Evolutionary conservation across 2,329 filamentous ascomycete species (phyloP).

Genomic region (Coniella lustricola): DNA sequence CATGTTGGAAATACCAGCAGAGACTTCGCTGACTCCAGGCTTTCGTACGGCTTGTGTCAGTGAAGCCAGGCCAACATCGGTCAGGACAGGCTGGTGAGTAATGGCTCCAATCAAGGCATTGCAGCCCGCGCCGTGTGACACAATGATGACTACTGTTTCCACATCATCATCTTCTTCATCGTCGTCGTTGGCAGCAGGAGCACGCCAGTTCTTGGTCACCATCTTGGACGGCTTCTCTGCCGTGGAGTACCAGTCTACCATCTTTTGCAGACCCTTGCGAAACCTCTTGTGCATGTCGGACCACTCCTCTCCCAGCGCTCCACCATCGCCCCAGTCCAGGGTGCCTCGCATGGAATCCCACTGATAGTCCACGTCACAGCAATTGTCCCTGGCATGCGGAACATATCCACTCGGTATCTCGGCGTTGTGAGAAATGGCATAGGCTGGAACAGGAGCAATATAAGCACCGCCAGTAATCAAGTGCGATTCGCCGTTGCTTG

Average conservation of each 20-base stretch:
- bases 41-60: constrained; percentile 79
- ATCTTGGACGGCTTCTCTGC: constrained; percentile 45
- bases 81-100: constrained; percentile 81
- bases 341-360: constrained; percentile 87
- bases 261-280: constrained; percentile 65
- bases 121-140: constrained; percentile 92
- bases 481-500: constrained; percentile 19
- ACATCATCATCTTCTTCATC: constrained; percentile 49
- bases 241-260: constrained; percentile 76
- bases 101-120: constrained; percentile 92
- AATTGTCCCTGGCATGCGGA: constrained; percentile 81
- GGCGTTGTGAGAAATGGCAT: constrained; percentile 72
- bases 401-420: constrained; percentile 85
- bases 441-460: constrained; percentile 68
- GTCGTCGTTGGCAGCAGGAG: constrained; percentile 27
- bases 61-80: constrained; percentile 85
- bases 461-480: constrained; percentile 42
- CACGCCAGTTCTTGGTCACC: constrained; percentile 36
- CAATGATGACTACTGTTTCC: constrained; percentile 75
- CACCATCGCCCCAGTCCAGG: constrained; percentile 79
- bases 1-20: constrained; percentile 19
- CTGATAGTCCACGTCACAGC: constrained; percentile 80
- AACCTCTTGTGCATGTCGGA: constrained; percentile 90
- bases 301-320: constrained; percentile 90
- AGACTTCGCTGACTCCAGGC: constrained; percentile 28